These are phyloP conservation scores for Candida ulmi DNA, from an alignment of 805 yeast genomes.

Conservation along the genomic window DNA sequence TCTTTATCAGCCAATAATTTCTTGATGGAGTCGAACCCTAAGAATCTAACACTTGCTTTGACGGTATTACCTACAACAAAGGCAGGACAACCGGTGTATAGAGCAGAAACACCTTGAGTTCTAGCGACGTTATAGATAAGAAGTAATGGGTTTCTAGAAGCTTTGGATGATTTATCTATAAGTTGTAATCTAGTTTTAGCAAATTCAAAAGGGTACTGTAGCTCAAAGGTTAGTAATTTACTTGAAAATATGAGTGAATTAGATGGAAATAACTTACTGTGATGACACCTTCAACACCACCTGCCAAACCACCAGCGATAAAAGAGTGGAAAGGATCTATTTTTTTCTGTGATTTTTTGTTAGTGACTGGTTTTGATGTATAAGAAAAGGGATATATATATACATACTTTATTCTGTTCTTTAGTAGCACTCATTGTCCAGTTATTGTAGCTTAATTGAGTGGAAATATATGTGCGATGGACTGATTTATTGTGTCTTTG, in stretches of 20 bases:
- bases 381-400: neutral
- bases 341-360: constrained; percentile 14
- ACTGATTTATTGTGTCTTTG: too few relatives aligned
- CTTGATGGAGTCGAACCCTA: constrained; percentile 89
- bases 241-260: neutral
- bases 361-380: constrained; percentile 1
- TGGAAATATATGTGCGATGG: too few relatives aligned
- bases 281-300: constrained; percentile 88
- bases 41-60: constrained; percentile 91
- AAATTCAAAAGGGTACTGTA: constrained; percentile 84
- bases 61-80: constrained; percentile 94
- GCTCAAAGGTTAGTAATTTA: constrained; percentile 1
- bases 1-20: constrained; percentile 69
- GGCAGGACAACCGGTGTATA: constrained; percentile 96
- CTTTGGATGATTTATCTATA: constrained; percentile 54
- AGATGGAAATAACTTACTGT: constrained; percentile 36
- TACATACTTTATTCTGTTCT: neutral
- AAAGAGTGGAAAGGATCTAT: constrained; percentile 78
- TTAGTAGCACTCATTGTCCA: constrained; percentile 1
- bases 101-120: constrained; percentile 70
- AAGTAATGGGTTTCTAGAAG: constrained; percentile 79
- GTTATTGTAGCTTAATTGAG: neutral
- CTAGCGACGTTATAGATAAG: constrained; percentile 70
- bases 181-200: constrained; percentile 92
- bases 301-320: constrained; percentile 94